These are phyloP conservation scores for Blastobotrys americana DNA, from an alignment of 805 yeast species.

Conservation along the genomic window DNA sequence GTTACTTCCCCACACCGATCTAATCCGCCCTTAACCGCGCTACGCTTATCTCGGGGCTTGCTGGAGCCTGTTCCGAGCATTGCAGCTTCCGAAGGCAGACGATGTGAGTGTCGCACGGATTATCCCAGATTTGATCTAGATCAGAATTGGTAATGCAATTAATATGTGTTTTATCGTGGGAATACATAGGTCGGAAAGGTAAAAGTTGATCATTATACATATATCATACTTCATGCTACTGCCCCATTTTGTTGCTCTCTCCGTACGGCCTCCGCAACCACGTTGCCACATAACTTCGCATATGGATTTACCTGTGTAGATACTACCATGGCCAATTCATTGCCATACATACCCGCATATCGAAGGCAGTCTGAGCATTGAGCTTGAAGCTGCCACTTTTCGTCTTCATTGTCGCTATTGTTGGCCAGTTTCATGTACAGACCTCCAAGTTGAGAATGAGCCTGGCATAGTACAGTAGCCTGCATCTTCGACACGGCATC, in stretches of 20 bases:
- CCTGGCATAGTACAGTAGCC: constrained; percentile 27
- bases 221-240: too few species aligned
- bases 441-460: constrained; percentile 28
- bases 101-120: too few species aligned
- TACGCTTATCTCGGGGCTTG: too few species aligned
- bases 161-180: too few species aligned
- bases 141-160: too few species aligned
- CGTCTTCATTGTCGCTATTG: constrained; percentile 7
- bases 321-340: constrained; percentile 22
- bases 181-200: too few species aligned
- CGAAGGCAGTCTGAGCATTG: constrained; percentile 25
- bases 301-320: constrained; percentile 29
- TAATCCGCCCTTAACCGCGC: too few species aligned
- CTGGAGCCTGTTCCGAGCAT: too few species aligned
- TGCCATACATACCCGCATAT: constrained; percentile 29
- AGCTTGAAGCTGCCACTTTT: constrained; percentile 26
- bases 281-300: constrained; percentile 31
- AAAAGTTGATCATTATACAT: too few species aligned
- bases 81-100: too few species aligned
- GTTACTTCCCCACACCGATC: too few species aligned
- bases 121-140: too few species aligned
- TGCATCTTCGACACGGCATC: constrained; percentile 25
- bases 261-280: constrained; percentile 22
- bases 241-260: constrained; percentile 13
- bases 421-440: constrained; percentile 20